Evolutionary conservation across 257 asterid species (phyloP).

Genomic region (Plantago major): DNA sequence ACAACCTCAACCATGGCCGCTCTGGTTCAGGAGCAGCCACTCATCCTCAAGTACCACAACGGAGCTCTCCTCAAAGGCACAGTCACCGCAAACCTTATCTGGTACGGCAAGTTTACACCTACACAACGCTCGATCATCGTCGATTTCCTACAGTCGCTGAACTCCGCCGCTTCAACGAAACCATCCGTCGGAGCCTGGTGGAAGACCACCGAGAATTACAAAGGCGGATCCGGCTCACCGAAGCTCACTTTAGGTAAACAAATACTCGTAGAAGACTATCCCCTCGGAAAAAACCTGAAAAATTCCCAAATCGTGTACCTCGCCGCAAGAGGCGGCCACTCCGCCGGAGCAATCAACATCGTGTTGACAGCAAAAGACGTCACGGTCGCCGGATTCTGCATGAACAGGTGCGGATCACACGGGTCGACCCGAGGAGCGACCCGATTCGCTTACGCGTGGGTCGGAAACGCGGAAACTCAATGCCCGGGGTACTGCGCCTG

Average conservation of each 20-base stretch:
- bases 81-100: constrained; percentile 39
- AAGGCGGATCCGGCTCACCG: constrained; percentile 43
- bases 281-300: constrained; percentile 53
- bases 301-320: constrained; percentile 39
- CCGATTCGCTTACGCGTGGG: constrained; percentile 83
- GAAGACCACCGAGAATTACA: constrained; percentile 56
- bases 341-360: constrained; percentile 45
- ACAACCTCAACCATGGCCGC: constrained; percentile 23
- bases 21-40: constrained; percentile 38
- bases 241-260: constrained; percentile 46
- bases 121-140: constrained; percentile 38
- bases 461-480: constrained; percentile 69
- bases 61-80: constrained; percentile 41
- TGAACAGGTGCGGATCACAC: constrained; percentile 72
- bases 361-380: constrained; percentile 77
- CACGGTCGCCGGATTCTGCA: constrained; percentile 61
- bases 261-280: constrained; percentile 41
- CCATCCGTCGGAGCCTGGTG: constrained; percentile 68
- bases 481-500: constrained; percentile 92
- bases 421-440: constrained; percentile 50
- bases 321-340: constrained; percentile 57
- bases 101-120: constrained; percentile 50
- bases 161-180: constrained; percentile 13
- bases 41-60: constrained; percentile 40
- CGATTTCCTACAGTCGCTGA: constrained; percentile 47